These are phyloP conservation scores for Mimosa bimucronata DNA, from an alignment of 306 rosid species.

Conservation along the genomic window DNA sequence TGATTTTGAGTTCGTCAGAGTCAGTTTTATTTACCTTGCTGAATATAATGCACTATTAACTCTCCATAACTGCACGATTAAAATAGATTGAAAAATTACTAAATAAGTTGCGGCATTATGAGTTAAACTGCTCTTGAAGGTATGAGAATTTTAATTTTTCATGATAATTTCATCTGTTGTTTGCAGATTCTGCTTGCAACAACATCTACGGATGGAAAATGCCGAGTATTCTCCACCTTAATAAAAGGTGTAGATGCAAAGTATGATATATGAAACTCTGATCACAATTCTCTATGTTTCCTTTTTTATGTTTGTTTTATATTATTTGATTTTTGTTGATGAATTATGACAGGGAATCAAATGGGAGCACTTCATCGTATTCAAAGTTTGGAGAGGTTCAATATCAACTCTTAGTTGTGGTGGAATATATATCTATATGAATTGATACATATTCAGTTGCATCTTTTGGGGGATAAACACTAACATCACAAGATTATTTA, in stretches of 20 bases:
- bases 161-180: constrained; percentile 28
- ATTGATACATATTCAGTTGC: neutral
- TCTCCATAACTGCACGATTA: neutral
- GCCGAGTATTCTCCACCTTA: constrained; percentile 90
- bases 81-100: neutral
- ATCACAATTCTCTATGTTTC: constrained; percentile 15
- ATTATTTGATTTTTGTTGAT: constrained; percentile 38
- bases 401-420: constrained; percentile 35
- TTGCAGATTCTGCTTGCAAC: constrained; percentile 91
- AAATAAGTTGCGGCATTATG: neutral
- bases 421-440: neutral
- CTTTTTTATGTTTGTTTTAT: constrained; percentile 32
- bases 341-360: constrained; percentile 79
- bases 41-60: neutral
- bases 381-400: constrained; percentile 94
- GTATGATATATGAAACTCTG: constrained; percentile 57
- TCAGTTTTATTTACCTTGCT: neutral
- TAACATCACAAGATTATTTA: constrained; percentile 21
- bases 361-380: constrained; percentile 67
- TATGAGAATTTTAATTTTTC: neutral
- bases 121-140: neutral
- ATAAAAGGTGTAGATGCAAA: constrained; percentile 93
- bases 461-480: constrained; percentile 11
- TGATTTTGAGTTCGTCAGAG: neutral
- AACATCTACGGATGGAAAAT: constrained; percentile 96